phyloP scores from a whole-genome alignment of 768 basidiomycete species.

The Mycena amicta region DNA sequence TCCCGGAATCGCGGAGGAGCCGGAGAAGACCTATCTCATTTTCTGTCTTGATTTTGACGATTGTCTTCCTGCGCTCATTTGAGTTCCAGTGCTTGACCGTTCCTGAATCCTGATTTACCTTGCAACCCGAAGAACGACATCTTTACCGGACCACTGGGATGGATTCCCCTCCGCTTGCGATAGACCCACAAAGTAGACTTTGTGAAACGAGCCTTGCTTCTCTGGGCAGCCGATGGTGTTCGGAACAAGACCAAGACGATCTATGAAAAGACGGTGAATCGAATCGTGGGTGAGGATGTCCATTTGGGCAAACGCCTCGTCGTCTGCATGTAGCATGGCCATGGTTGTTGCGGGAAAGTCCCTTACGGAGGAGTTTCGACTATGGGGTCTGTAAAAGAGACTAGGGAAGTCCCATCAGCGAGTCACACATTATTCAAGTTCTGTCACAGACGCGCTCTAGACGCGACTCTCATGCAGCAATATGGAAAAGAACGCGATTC shows the following conservation, averaged over 20 bases:
- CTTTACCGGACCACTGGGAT: constrained; percentile 16
- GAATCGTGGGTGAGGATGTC: constrained; percentile 11
- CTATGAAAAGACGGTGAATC: constrained; percentile 7
- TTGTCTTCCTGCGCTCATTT: constrained; percentile 7
- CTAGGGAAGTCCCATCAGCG: no score
- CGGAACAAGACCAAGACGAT: constrained; percentile 7
- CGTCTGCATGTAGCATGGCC: constrained; percentile 20
- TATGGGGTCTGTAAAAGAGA: no score
- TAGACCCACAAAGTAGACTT: constrained; percentile 20
- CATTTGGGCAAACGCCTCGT: constrained; percentile 10
- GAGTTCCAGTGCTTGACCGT: neutral
- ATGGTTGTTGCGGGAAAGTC: constrained; percentile 1
- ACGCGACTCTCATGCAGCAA: constrained; percentile 12
- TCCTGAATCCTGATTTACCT: neutral
- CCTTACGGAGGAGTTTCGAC: no score
- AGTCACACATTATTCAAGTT: neutral
- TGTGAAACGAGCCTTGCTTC: constrained; percentile 19
- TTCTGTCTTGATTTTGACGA: constrained; percentile 15
- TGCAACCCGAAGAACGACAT: constrained; percentile 19
- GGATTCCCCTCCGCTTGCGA: neutral
- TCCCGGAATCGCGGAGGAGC: neutral
- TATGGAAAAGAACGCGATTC: constrained; percentile 56
- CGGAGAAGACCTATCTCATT: constrained; percentile 17
- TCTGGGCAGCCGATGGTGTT: constrained; percentile 2
- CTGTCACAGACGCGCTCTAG: neutral